A percentile compares a stretch with the other conserved stretches of the same genome.
phyloP scores from a whole-genome alignment of 495 filamentous ascomycete species.

The Aspergillus taichungensis region DNA sequence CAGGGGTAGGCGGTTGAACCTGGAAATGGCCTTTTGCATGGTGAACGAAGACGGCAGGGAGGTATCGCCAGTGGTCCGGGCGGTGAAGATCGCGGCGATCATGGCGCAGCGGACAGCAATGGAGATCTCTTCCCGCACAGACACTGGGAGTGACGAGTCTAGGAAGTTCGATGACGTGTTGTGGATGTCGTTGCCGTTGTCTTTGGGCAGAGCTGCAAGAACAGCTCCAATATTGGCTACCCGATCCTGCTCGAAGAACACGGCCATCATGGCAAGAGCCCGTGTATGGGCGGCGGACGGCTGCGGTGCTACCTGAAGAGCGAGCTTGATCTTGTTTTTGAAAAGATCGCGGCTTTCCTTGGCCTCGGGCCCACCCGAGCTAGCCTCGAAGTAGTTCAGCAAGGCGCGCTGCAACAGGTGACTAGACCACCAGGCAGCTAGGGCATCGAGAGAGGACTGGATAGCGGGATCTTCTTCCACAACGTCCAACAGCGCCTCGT shows the following conservation, averaged over 20 bases:
- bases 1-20: slow-evolving; percentile 38
- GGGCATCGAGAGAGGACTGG: slow-evolving; percentile 77
- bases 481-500: slow-evolving; percentile 66
- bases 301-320: slow-evolving; percentile 67
- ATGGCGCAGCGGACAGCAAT: slow-evolving; percentile 74
- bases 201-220: slow-evolving; percentile 39
- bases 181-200: slow-evolving; percentile 24
- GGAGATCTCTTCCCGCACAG: slow-evolving; percentile 53
- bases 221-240: slow-evolving; percentile 40
- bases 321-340: slow-evolving; percentile 53
- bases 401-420: slow-evolving; percentile 65
- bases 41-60: slow-evolving; percentile 30
- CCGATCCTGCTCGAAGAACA: slow-evolving; percentile 38
- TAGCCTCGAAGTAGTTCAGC: slow-evolving; percentile 47
- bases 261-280: slow-evolving; percentile 60
- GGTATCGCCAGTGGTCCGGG: slow-evolving; percentile 25
- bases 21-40: slow-evolving; percentile 32
- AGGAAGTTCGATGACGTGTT: slow-evolving; percentile 32
- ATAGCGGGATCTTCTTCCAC: slow-evolving; percentile 84
- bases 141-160: slow-evolving; percentile 38
- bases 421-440: slow-evolving; percentile 86
- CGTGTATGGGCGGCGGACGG: slow-evolving; percentile 67
- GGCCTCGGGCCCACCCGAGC: slow-evolving; percentile 30
- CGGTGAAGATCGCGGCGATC: slow-evolving; percentile 58
- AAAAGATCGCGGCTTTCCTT: slow-evolving; percentile 36